A percentile compares a stretch with the other conserved stretches of the same genome.
Conservation (phyloP, 768 basidiomycete genomes). For the Pulveroboletus sp. region DNA sequence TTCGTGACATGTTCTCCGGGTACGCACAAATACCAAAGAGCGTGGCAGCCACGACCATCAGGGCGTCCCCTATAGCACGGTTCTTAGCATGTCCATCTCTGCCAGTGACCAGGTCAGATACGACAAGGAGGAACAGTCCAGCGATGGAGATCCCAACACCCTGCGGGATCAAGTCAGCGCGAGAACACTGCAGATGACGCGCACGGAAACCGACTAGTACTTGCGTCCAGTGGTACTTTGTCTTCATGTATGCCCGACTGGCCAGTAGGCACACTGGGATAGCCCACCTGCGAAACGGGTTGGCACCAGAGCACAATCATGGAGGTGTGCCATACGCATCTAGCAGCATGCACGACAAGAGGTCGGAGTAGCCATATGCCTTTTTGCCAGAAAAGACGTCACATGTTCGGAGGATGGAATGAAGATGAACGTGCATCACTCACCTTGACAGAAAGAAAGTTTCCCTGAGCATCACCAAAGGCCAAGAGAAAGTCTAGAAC, state of each 20-base stretch:
- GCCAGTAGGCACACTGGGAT: slow-evolving; percentile 82
- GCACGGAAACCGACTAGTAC: slow-evolving; percentile 45
- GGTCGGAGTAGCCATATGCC: slow-evolving; percentile 81
- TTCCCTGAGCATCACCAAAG: slow-evolving; percentile 77
- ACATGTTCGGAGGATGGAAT: background rate
- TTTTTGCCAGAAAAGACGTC: slow-evolving; percentile 17
- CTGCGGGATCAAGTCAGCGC: slow-evolving; percentile 28
- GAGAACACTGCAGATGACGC: background rate
- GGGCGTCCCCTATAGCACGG: slow-evolving; percentile 71
- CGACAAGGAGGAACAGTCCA: slow-evolving; percentile 75
- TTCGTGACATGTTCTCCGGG: background rate
- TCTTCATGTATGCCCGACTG: slow-evolving; percentile 76
- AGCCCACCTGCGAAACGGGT: slow-evolving; percentile 56
- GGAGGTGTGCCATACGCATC: slow-evolving; percentile 53
- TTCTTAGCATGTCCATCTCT: slow-evolving; percentile 64
- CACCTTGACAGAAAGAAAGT: slow-evolving; percentile 78
- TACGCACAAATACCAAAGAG: slow-evolving; percentile 78
- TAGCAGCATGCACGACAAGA: slow-evolving; percentile 88
- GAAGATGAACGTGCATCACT: background rate
- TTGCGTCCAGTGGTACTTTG: slow-evolving; percentile 80
- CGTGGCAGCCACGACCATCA: slow-evolving; percentile 83
- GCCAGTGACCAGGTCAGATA: slow-evolving; percentile 67
- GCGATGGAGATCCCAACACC: slow-evolving; percentile 66
- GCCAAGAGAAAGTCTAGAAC: slow-evolving; percentile 70
- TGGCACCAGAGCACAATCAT: background rate